Percentiles rank a stretch among this genome's conserved stretches.
Conservation (phyloP, 345 rosid species). For the Pistacia vera region DNA sequence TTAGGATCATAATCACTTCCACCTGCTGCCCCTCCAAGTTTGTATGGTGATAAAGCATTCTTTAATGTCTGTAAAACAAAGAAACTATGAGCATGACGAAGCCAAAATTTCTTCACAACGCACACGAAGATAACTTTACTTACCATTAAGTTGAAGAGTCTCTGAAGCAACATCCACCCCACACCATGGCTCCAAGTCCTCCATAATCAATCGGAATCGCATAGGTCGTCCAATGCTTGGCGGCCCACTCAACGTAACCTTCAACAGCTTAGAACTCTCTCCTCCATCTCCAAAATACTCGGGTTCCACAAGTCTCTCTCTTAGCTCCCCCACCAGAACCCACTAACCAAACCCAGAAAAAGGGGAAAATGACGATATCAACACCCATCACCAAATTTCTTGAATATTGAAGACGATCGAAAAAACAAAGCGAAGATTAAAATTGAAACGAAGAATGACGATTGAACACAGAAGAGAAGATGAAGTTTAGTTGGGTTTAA, state of each 20-base stretch:
- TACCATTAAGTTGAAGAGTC: too few relatives aligned
- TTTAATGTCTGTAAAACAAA: conserved; percentile 69
- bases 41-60: conserved; percentile 93
- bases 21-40: conserved; percentile 98
- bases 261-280: conserved; percentile 47
- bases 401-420: too few relatives aligned
- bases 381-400: background rate
- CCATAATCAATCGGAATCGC: conserved; percentile 85
- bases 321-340: conserved; percentile 46
- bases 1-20: conserved; percentile 99
- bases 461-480: too few relatives aligned
- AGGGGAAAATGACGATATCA: too few relatives aligned
- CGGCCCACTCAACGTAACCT: conserved; percentile 63
- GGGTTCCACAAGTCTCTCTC: conserved; percentile 54
- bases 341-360: conserved; percentile 13
- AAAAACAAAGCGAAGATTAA: too few relatives aligned
- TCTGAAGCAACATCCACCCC: conserved; percentile 43
- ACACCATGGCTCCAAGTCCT: conserved; percentile 93
- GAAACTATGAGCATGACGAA: conserved; percentile 2
- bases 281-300: conserved; percentile 28
- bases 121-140: too few relatives aligned
- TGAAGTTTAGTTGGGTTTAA: too few relatives aligned
- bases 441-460: too few relatives aligned
- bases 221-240: conserved; percentile 86
- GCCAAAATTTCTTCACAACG: too few relatives aligned